Evolutionary conservation across 169 alveolate genomes (phyloP), one percentile per base, ranked within the genome.

Genomic region (Plasmodium sp.): DNA sequence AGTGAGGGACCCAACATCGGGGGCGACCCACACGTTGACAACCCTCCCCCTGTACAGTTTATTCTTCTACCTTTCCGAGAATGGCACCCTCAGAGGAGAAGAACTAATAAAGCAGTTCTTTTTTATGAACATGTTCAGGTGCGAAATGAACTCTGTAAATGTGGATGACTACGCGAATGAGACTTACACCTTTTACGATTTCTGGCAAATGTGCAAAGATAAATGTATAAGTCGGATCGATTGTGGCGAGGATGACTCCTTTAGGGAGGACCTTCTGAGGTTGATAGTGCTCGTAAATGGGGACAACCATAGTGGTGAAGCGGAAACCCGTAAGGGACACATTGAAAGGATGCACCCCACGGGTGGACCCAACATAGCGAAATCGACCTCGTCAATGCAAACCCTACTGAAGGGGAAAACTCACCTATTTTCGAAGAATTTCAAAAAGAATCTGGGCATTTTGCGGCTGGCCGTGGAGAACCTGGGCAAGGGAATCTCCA

Each of bases 41-140:
- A 54, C 36, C 4, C 81, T 86, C 41, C 93, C 93, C n/a, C 71
- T 86, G 72, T 86, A 86, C 81, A 86, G 93, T 36, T 51, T 86
- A 31, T 86, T 86, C 22, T 86, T 86, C 56, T 86, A 86, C 45
- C 62, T 75, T 86, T 86, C 93, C 0, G 51, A 86, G 56, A 41
- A 86, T 14, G 81, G 39, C 41, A 36, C 36, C 9, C 16, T 86
- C 9, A 31, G 7, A 51, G 93, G 93, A 12, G 86, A 33, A 9
- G 34, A 86, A 33, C 67, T 86, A 27, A n/a, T 86, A 71, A 86
- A 77, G 48, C 43, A 75, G n/a, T 86, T 9, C 31, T 67, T 86
- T 77, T 86, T 86, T 77, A 22, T 86, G 77, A 27, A 75, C 62
- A 86, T 86, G 34, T 86, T 86, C 54, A 48, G 34, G n/a, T 71